These are phyloP conservation scores for Coemansia sp. DNA, from an alignment of 192 early-diverging fungal genomes.

Conservation along the genomic window DNA sequence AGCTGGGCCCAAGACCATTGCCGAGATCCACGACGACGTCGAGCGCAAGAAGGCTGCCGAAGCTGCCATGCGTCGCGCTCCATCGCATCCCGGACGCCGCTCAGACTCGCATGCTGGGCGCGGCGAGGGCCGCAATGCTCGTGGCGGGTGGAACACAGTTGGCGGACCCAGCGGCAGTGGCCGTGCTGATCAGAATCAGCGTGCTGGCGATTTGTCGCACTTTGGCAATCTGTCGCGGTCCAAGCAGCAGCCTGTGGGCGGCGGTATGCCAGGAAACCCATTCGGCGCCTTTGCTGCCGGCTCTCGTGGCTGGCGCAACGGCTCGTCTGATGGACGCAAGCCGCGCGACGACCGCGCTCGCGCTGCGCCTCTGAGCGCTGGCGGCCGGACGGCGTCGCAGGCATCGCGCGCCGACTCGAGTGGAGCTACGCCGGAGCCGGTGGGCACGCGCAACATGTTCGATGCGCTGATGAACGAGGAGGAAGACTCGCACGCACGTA, in stretches of 20 bases:
- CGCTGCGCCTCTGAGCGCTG: slow-evolving; percentile 20
- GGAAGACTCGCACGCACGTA: slow-evolving; percentile 30
- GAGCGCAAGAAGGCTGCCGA: slow-evolving; percentile 71
- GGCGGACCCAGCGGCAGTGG: slow-evolving; percentile 76
- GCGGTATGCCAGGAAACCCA: slow-evolving; percentile 23
- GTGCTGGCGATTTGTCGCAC: slow-evolving; percentile 66
- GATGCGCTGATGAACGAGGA: slow-evolving; percentile 46
- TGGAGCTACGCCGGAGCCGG: slow-evolving; percentile 46
- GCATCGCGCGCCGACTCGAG: slow-evolving; percentile 51
- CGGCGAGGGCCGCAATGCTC: slow-evolving; percentile 49
- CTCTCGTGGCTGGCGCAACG: slow-evolving; percentile 48
- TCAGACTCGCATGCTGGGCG: slow-evolving; percentile 58
- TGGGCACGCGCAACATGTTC: slow-evolving; percentile 51
- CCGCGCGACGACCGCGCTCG: slow-evolving; percentile 32
- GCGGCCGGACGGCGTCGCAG: slow-evolving; percentile 48
- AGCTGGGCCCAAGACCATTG: slow-evolving; percentile 84
- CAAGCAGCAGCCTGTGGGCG: slow-evolving; percentile 29
- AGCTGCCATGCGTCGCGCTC: slow-evolving; percentile 63
- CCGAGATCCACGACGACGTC: slow-evolving; percentile 83
- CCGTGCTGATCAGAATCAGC: slow-evolving; percentile 51
- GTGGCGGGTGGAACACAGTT: slow-evolving; percentile 49
- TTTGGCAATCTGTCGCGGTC: slow-evolving; percentile 72
- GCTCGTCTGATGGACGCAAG: slow-evolving; percentile 42
- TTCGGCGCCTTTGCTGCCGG: slow-evolving; percentile 49
- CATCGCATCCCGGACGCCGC: slow-evolving; percentile 60